These are phyloP conservation scores for Neonectria neomacrospora DNA, from an alignment of 2,329 filamentous ascomycete genomes.

Conservation along the genomic window DNA sequence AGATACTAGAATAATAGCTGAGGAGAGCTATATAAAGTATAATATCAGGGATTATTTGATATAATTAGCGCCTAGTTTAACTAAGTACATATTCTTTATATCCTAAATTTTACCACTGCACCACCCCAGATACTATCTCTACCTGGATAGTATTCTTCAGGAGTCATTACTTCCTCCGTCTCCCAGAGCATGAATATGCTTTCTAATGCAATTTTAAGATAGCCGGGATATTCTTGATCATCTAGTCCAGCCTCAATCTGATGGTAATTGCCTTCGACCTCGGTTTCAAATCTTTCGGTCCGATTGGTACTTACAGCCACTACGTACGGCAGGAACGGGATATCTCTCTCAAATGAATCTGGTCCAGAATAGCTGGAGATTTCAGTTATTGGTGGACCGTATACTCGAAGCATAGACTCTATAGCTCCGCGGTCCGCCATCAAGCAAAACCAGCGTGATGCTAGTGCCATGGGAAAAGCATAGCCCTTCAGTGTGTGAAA, in stretches of 20 bases:
- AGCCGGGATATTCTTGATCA: neutral
- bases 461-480: neutral
- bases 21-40: too few species aligned
- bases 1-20: too few species aligned
- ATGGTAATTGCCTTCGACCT: neutral
- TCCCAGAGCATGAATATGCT: neutral
- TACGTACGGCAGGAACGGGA: neutral
- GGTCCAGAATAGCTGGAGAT: neutral
- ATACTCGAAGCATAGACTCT: neutral
- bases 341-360: neutral
- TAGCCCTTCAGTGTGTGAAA: neutral
- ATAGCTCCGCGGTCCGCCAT: neutral
- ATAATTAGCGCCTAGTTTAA: neutral
- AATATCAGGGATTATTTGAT: too few species aligned
- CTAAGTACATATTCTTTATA: neutral
- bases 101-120: neutral
- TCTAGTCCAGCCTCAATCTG: neutral
- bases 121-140: neutral
- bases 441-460: neutral
- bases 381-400: neutral
- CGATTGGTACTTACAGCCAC: neutral
- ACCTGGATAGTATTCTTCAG: neutral
- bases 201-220: neutral
- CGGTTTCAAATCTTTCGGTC: neutral
- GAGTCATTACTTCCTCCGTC: neutral